phyloP scores from a whole-genome alignment of 2,329 filamentous ascomycete genomes.

The Trichoderma guizhouense region DNA sequence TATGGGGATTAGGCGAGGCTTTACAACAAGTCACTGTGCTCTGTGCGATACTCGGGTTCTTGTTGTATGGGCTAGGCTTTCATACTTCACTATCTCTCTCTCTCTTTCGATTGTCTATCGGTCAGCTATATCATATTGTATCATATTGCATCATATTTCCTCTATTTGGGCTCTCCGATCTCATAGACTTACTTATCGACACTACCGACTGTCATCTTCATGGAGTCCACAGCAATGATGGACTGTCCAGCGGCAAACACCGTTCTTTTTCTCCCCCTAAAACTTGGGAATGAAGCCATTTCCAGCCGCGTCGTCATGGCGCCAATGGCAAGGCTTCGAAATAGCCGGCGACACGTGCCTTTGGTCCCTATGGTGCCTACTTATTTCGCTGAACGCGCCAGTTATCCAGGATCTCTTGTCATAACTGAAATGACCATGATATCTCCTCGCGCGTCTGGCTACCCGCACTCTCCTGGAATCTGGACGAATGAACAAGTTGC shows the following conservation, averaged over 20 bases:
- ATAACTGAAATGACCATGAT: neutral
- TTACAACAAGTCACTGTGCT: neutral
- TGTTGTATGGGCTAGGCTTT: neutral
- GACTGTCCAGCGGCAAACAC: neutral
- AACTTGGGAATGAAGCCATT: neutral
- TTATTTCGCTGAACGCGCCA: neutral
- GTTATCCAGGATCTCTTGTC: neutral
- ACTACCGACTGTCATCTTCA: neutral
- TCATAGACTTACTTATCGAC: neutral
- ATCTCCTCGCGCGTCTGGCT: neutral
- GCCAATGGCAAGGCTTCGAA: slow-evolving; percentile 1
- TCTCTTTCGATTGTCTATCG: neutral
- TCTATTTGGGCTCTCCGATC: neutral
- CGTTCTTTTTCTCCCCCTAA: neutral
- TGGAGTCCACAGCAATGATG: neutral
- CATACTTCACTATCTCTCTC: neutral
- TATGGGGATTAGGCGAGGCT: neutral
- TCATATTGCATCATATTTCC: neutral
- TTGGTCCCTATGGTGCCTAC: neutral
- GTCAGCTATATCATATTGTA: neutral
- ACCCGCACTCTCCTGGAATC: neutral
- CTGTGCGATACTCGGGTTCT: neutral
- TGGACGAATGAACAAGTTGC: neutral
- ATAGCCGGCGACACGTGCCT: neutral
- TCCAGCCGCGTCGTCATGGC: neutral